Conservation (phyloP, 345 rosid genomes). For the Gossypium herbaceum region DNA sequence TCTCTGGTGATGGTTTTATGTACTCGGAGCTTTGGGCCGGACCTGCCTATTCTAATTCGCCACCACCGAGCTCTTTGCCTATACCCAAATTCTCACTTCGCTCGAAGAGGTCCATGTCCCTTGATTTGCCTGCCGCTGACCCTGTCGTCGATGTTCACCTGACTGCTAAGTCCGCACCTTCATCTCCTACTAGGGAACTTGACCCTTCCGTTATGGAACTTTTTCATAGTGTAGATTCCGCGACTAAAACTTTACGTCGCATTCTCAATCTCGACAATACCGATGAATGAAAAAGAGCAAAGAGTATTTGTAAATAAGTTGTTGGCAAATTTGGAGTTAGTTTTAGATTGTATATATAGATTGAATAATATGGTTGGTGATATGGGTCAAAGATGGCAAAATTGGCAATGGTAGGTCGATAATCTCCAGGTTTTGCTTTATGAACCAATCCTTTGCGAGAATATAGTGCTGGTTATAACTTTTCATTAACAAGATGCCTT, state of each 20-base stretch:
- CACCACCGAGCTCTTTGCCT: slow-evolving; percentile 92
- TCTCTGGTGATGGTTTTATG: slow-evolving; percentile 30
- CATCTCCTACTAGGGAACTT: slow-evolving; percentile 67
- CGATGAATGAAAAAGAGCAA: slow-evolving; percentile 38
- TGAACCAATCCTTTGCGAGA: slow-evolving; percentile 19
- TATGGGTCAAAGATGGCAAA: slow-evolving; percentile 27
- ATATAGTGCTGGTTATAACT: slow-evolving; percentile 23
- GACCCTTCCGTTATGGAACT: slow-evolving; percentile 34
- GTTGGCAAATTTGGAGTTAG: slow-evolving; percentile 29
- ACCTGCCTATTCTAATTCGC: slow-evolving; percentile 95
- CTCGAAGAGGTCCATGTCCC: slow-evolving; percentile 60
- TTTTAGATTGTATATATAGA: slow-evolving; percentile 57
- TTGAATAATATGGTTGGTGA: slow-evolving; percentile 41
- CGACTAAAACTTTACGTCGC: slow-evolving; percentile 87
- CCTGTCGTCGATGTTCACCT: slow-evolving; percentile 34
- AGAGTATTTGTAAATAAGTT: slow-evolving; percentile 42
- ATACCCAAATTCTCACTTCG: slow-evolving; percentile 81
- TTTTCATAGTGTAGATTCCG: slow-evolving; percentile 61
- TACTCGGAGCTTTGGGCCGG: slow-evolving; percentile 95
- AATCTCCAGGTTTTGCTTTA: slow-evolving; percentile 27
- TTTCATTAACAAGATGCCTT: slow-evolving; percentile 15
- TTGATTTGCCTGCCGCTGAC: slow-evolving; percentile 44
- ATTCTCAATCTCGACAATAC: slow-evolving; percentile 76
- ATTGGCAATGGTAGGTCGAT: slow-evolving; percentile 34
- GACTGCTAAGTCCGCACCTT: slow-evolving; percentile 75